Conservation (phyloP, 78 protist genomes). For the Trichosphaerium sp. region DNA sequence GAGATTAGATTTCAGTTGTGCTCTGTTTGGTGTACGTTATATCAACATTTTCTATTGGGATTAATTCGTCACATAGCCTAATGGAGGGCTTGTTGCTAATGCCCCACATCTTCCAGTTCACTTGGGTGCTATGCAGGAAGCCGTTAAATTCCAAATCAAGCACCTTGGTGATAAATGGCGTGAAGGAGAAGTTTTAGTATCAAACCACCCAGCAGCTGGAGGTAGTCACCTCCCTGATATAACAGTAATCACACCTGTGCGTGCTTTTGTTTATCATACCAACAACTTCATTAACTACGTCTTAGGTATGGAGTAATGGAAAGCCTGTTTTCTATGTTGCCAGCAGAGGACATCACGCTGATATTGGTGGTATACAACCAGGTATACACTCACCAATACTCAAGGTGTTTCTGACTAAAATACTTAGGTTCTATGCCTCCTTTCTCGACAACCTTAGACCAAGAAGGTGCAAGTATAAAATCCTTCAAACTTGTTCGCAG, state of each 20-base stretch:
- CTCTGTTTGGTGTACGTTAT: conserved; percentile 60
- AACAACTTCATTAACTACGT: no score
- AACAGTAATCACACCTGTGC: conserved; percentile 93
- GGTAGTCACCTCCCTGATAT: conserved; percentile 93
- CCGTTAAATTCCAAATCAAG: conserved; percentile 59
- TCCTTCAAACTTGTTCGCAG: conserved; percentile 59
- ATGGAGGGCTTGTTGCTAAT: conserved; percentile 86
- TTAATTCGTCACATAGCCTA: conserved; percentile 17
- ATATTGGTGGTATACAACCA: conserved; percentile 91
- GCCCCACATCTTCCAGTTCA: conserved; percentile 97
- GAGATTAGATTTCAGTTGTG: conserved; percentile 89
- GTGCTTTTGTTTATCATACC: no score
- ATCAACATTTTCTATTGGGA: neutral
- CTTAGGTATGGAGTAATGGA: no score
- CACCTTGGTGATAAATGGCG: conserved; percentile 16
- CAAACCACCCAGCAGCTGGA: conserved; percentile 88
- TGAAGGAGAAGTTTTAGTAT: conserved; percentile 75
- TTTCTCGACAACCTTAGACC: conserved; percentile 41
- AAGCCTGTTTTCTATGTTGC: conserved; percentile 83
- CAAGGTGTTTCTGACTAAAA: neutral
- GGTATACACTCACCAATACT: conserved; percentile 36
- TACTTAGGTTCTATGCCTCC: conserved; percentile 82
- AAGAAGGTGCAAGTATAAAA: conserved; percentile 82
- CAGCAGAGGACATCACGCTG: conserved; percentile 92
- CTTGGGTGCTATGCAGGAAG: conserved; percentile 85